Evolutionary conservation across 179 eudicot species (phyloP).

Genomic region (Amaranthus tricolor): DNA sequence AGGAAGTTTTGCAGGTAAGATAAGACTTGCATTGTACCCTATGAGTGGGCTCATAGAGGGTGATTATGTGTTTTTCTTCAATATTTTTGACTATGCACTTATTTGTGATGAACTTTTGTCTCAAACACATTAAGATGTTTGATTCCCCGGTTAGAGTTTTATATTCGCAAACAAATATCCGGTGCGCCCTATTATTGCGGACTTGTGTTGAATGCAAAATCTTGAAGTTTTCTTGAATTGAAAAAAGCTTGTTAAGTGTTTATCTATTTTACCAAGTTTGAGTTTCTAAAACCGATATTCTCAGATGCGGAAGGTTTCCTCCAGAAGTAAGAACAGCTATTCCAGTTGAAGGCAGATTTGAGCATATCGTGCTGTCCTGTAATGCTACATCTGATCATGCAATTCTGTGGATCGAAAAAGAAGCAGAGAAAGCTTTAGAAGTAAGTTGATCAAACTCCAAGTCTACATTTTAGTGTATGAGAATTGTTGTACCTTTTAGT

Average conservation of each 20-base stretch:
- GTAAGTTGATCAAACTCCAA: constrained; percentile 38
- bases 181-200: too few relatives aligned
- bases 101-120: too few relatives aligned
- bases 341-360: constrained; percentile 92
- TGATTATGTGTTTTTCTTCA: too few relatives aligned
- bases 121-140: too few relatives aligned
- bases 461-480: background rate
- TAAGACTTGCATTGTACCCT: background rate
- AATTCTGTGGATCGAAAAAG: constrained; percentile 79
- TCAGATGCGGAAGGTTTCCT: constrained; percentile 85
- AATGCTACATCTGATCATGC: constrained; percentile 86
- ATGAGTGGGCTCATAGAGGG: too few relatives aligned
- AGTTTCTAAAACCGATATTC: background rate
- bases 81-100: too few relatives aligned
- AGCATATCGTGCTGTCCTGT: constrained; percentile 84
- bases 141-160: too few relatives aligned
- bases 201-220: too few relatives aligned
- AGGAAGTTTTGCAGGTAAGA: constrained; percentile 89
- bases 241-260: constrained; percentile 11
- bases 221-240: background rate
- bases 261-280: background rate
- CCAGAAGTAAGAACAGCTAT: constrained; percentile 95
- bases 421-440: constrained; percentile 68
- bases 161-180: too few relatives aligned
- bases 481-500: background rate